Evolutionary conservation across 805 yeast species (phyloP).

Genomic region (Lachancea dasiensis): DNA sequence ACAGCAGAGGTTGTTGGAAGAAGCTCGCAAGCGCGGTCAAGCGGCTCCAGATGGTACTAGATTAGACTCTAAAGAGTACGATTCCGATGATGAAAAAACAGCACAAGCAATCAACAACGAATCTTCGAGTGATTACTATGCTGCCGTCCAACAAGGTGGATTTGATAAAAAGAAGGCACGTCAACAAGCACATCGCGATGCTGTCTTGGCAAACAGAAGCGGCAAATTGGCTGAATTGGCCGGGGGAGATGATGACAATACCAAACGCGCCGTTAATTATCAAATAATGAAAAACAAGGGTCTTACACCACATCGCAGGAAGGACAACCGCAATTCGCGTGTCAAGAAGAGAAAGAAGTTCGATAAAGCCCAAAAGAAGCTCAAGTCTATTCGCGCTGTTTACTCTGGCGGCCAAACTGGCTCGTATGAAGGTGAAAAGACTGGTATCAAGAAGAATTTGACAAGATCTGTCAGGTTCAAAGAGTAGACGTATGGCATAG

Average conservation of each 20-base stretch:
- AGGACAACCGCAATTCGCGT: slow-evolving; percentile 91
- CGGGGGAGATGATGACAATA: slow-evolving; percentile 57
- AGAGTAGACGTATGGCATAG: slow-evolving; percentile 1
- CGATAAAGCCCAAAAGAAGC: slow-evolving; percentile 90
- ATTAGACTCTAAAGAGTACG: slow-evolving; percentile 46
- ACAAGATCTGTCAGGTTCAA: slow-evolving; percentile 77
- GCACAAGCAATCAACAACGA: slow-evolving; percentile 40
- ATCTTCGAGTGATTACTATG: slow-evolving; percentile 55
- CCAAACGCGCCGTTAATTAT: slow-evolving; percentile 91
- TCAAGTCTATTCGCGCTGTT: slow-evolving; percentile 86
- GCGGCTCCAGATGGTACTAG: slow-evolving; percentile 51
- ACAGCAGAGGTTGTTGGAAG: slow-evolving; percentile 79
- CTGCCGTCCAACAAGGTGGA: slow-evolving; percentile 44
- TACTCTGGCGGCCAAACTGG: slow-evolving; percentile 63
- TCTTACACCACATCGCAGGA: slow-evolving; percentile 85
- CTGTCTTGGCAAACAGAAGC: slow-evolving; percentile 73
- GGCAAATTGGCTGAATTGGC: slow-evolving; percentile 77
- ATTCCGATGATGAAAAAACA: slow-evolving; percentile 41
- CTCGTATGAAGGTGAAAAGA: slow-evolving; percentile 87
- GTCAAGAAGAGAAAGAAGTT: slow-evolving; percentile 98
- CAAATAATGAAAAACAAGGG: slow-evolving; percentile 97
- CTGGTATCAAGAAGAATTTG: slow-evolving; percentile 94
- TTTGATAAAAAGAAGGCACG: slow-evolving; percentile 47
- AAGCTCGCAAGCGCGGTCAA: slow-evolving; percentile 79
- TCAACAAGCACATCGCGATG: slow-evolving; percentile 58